These are phyloP conservation scores for Stephania cephalantha DNA, from an alignment of 164 flowering plant genomes.

Conservation along the genomic window DNA sequence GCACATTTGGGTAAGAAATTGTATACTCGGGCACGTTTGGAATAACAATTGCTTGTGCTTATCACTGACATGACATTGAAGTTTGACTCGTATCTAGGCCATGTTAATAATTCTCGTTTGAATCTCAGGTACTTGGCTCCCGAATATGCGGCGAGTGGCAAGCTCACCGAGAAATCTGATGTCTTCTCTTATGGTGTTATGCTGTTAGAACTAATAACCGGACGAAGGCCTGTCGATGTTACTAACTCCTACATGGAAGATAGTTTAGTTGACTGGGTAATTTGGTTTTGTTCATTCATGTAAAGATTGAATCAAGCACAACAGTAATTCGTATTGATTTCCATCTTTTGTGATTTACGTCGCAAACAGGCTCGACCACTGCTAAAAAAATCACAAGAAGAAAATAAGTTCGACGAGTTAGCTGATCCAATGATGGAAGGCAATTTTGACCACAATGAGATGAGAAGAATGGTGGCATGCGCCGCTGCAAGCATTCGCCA, in stretches of 20 bases:
- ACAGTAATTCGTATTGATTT: too few relatives aligned
- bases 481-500: constrained; percentile 62
- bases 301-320: too few relatives aligned
- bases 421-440: constrained; percentile 54
- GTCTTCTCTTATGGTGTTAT: constrained; percentile 83
- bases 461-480: constrained; percentile 55
- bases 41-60: too few relatives aligned
- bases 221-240: constrained; percentile 55
- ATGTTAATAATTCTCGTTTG: neutral
- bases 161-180: constrained; percentile 72
- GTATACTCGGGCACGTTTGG: too few relatives aligned
- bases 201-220: constrained; percentile 74
- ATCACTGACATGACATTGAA: too few relatives aligned
- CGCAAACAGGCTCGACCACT: constrained; percentile 58
- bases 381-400: constrained; percentile 33
- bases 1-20: constrained; percentile 67
- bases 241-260: constrained; percentile 41
- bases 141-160: constrained; percentile 83
- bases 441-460: constrained; percentile 39
- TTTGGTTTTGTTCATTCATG: too few relatives aligned
- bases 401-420: constrained; percentile 43
- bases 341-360: neutral
- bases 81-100: too few relatives aligned
- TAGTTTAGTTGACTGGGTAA: constrained; percentile 78
- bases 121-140: constrained; percentile 77